Evolutionary conservation across 1,284 basidiomycete species (phyloP), one percentile per base, ranked within the genome.

Genomic region (Boletus albobrunnescens): DNA sequence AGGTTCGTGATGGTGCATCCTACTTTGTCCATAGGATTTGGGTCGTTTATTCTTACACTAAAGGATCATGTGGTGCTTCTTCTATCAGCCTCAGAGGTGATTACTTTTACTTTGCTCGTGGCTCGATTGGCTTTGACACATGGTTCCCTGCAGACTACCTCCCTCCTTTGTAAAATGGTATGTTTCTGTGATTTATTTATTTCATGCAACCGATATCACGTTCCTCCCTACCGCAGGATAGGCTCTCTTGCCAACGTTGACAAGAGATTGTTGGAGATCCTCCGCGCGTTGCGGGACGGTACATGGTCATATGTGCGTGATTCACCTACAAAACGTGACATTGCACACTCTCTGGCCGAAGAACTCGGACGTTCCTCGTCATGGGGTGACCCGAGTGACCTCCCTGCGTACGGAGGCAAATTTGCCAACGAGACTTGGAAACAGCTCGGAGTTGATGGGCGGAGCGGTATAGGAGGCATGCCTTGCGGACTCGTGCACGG

Each of bases 1-100:
- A 80, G 86, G 86, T 87, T 46, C 19, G 73, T 65, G 43, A 41
- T 35, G 20, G 19, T 46, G 8, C 40, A 32, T 27, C 17, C n/a
- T n/a, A n/a, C n/a, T n/a, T n/a, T n/a, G n/a, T n/a, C n/a, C 39
- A 13, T 10, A 13, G 37, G 23, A 30, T 47, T 48, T 32, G 10
- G 39, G 30, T 43, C 24, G 30, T 36, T 44, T 24, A 44, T 35
- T 36, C 33, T 47, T 50, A 14, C 28, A 51, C 10, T 40, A 47
- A 54, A 87, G 87, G 57, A 87, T 89, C 44, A 88, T 89, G 85
- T 89, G 85, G 86, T 88, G 85, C 58, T 89, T 84, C 64, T 82
- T 87, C 62, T 89, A 89, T 57, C 71, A 80, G 56, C 84, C 85
- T 6, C 70, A 79, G 54, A 79, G 81, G 84, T 87, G 59, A 36